Percentiles rank a stretch among this genome's conserved stretches.
Conservation (phyloP, 2,329 filamentous ascomycete genomes). For the Canariomyces notabilis region DNA sequence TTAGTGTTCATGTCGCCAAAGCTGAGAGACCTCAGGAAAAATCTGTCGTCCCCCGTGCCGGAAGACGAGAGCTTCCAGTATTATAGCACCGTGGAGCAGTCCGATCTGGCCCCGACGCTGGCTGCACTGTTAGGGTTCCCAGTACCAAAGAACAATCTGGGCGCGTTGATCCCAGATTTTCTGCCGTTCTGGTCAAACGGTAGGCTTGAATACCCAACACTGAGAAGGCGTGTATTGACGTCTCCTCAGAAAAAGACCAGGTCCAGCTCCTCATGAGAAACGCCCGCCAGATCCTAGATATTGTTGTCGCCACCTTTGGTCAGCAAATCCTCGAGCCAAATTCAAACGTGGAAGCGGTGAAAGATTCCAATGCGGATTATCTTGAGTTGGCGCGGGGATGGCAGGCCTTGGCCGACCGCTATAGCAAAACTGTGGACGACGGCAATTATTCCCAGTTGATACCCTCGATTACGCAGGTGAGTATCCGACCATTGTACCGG, state of each 20-base stretch:
- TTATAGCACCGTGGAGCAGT: slow-evolving; percentile 84
- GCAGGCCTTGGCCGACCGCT: slow-evolving; percentile 35
- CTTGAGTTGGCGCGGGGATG: slow-evolving; percentile 66
- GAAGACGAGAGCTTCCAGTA: slow-evolving; percentile 71
- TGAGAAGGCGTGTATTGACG: slow-evolving; percentile 14
- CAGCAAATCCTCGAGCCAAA: slow-evolving; percentile 37
- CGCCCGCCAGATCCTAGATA: slow-evolving; percentile 70
- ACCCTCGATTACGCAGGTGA: slow-evolving; percentile 39
- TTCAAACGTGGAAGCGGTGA: slow-evolving; percentile 23
- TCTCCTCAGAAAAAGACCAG: slow-evolving; percentile 43
- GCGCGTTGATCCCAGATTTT: slow-evolving; percentile 76
- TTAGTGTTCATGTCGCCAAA: slow-evolving; percentile 88
- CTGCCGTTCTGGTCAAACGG: slow-evolving; percentile 68
- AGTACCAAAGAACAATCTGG: slow-evolving; percentile 82
- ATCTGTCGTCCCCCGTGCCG: slow-evolving; percentile 47
- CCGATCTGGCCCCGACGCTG: slow-evolving; percentile 85
- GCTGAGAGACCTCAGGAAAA: slow-evolving; percentile 52
- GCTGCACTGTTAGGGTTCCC: slow-evolving; percentile 84
- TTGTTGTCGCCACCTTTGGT: slow-evolving; percentile 69
- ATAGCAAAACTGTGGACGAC: slow-evolving; percentile 18
- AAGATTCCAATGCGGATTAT: slow-evolving; percentile 41
- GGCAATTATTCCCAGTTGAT: slow-evolving; percentile 38
- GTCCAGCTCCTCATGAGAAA: slow-evolving; percentile 70
- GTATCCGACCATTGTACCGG: too few species aligned
- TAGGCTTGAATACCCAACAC: slow-evolving; percentile 29